phyloP scores from a whole-genome alignment of 495 filamentous ascomycete genomes.

The Aspergillus sclerotioniger region DNA sequence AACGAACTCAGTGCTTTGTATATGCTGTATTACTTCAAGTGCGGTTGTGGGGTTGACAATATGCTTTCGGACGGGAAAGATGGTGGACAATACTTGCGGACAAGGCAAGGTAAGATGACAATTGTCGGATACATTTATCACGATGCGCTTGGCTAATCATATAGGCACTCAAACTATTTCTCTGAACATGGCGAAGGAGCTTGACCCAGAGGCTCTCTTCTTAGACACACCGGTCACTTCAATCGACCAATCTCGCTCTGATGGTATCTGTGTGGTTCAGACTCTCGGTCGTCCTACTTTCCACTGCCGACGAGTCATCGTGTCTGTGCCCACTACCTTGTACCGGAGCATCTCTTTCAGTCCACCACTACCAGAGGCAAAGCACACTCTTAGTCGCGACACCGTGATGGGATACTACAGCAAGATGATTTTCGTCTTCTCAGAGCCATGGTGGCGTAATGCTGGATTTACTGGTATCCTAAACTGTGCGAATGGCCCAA shows the following conservation, averaged over 20 bases:
- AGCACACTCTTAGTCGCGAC: constrained; percentile 10
- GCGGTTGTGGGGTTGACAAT: too few relatives aligned
- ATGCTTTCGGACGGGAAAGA: too few relatives aligned
- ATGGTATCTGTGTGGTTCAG: too few relatives aligned
- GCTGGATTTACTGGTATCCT: constrained; percentile 33
- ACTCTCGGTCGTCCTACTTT: constrained; percentile 8
- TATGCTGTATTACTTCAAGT: too few relatives aligned
- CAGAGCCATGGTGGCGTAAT: constrained; percentile 39
- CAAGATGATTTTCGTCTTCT: constrained; percentile 35
- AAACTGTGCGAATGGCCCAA: constrained; percentile 30
- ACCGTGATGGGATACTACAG: constrained; percentile 34
- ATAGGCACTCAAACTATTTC: too few relatives aligned
- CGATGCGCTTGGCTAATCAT: too few relatives aligned
- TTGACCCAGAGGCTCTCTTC: too few relatives aligned
- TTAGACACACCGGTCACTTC: constrained; percentile 15
- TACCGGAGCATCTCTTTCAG: constrained; percentile 34
- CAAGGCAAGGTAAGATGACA: too few relatives aligned
- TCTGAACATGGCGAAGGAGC: too few relatives aligned
- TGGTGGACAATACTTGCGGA: too few relatives aligned
- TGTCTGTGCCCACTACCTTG: constrained; percentile 32
- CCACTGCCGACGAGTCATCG: constrained; percentile 33
- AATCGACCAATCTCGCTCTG: not conserved
- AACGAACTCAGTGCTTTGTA: too few relatives aligned
- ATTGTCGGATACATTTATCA: too few relatives aligned
- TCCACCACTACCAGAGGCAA: constrained; percentile 22